Evolutionary conservation across 805 yeast genomes (phyloP).

Genomic region (Yarrowia keelungensis): DNA sequence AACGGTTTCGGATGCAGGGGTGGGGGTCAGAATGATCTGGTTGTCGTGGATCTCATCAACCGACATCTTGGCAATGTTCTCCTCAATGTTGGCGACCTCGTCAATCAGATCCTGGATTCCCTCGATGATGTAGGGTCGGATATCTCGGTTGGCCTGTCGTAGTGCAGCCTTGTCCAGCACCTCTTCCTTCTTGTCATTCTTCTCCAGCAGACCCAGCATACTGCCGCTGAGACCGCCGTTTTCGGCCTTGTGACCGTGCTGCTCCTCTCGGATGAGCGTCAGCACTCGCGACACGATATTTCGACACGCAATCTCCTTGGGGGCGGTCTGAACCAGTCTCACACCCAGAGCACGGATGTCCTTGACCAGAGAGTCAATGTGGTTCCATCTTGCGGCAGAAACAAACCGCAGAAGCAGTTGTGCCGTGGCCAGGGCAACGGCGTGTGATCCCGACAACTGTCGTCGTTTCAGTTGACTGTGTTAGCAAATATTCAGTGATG

Average conservation of each 20-base stretch:
- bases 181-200: constrained; percentile 43
- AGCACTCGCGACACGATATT: constrained; percentile 89
- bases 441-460: constrained; percentile 80
- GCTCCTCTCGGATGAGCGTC: constrained; percentile 86
- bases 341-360: constrained; percentile 78
- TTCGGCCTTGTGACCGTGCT: constrained; percentile 56
- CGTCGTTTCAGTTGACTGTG: constrained; percentile 68
- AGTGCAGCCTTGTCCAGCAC: constrained; percentile 40
- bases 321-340: constrained; percentile 74
- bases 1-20: constrained; percentile 91
- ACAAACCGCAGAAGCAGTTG: constrained; percentile 86
- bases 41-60: constrained; percentile 94
- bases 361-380: constrained; percentile 71
- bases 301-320: constrained; percentile 87
- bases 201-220: constrained; percentile 85
- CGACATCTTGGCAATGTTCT: constrained; percentile 88
- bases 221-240: constrained; percentile 55
- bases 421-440: constrained; percentile 85
- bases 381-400: constrained; percentile 87
- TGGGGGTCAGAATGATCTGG: constrained; percentile 75
- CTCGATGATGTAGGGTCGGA: constrained; percentile 85
- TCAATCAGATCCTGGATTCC: constrained; percentile 92
- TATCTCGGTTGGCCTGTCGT: constrained; percentile 55
- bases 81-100: constrained; percentile 87
- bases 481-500: background rate